A percentile compares a stretch with the other conserved stretches of the same genome.
These are phyloP conservation scores for Brettanomyces sp. DNA, from an alignment of 805 yeast genomes.

Conservation along the genomic window DNA sequence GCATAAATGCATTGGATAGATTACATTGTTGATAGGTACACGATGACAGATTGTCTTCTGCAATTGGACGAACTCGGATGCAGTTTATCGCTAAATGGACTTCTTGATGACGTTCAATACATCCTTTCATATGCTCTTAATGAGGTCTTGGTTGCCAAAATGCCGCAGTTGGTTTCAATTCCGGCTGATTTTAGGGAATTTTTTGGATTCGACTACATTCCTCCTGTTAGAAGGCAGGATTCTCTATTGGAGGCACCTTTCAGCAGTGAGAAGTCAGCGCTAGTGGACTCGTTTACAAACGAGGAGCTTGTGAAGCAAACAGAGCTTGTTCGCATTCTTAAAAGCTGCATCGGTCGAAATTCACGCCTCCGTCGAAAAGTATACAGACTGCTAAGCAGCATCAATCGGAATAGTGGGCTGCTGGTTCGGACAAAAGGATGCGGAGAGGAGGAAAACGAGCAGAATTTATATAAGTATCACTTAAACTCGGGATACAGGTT, in stretches of 20 bases:
- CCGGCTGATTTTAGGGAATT: constrained; percentile 8
- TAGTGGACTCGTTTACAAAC: neutral
- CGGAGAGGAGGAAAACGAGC: neutral
- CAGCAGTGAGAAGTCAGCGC: neutral
- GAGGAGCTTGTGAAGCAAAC: constrained; percentile 1
- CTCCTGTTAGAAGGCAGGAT: constrained; percentile 21
- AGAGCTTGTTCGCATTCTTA: neutral
- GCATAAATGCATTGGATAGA: constrained; percentile 12
- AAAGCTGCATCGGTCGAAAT: neutral
- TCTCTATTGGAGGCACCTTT: constrained; percentile 1
- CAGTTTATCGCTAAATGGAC: constrained; percentile 27
- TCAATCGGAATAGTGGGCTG: constrained; percentile 11
- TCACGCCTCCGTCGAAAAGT: constrained; percentile 24
- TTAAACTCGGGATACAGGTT: constrained; percentile 5
- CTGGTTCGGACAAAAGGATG: neutral
- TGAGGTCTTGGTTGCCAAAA: constrained; percentile 5
- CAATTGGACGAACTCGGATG: constrained; percentile 24
- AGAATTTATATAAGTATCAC: neutral
- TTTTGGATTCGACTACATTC: constrained; percentile 20
- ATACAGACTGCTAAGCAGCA: constrained; percentile 10
- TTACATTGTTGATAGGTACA: constrained; percentile 7
- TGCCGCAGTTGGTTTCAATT: constrained; percentile 3
- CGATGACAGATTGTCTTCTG: constrained; percentile 7
- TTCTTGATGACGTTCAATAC: constrained; percentile 19
- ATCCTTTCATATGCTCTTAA: constrained; percentile 14